Evolutionary conservation across 192 early-diverging fungal species (phyloP).

Genomic region (Allomyces arbusculus): DNA sequence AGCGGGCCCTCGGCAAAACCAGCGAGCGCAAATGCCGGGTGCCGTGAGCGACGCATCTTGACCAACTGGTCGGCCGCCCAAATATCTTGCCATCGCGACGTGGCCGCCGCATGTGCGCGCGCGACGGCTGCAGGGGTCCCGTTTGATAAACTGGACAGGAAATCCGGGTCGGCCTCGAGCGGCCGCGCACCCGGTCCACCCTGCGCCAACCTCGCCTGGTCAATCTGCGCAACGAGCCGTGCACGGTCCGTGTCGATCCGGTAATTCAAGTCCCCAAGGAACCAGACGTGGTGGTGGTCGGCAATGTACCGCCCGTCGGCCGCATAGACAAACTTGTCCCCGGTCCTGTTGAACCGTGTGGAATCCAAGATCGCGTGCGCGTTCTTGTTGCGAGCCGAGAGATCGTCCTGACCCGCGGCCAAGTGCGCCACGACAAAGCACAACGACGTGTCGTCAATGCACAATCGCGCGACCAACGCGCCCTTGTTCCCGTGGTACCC

Average conservation of each 20-base stretch:
- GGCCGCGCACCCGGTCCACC: not conserved
- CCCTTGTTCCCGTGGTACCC: conserved; percentile 52
- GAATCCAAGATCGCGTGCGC: conserved; percentile 45
- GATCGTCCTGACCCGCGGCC: conserved; percentile 63
- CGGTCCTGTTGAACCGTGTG: conserved; percentile 19
- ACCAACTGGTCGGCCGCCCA: not conserved
- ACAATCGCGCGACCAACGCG: conserved; percentile 48
- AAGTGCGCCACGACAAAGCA: conserved; percentile 75
- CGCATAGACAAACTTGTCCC: conserved; percentile 38
- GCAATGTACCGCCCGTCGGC: conserved; percentile 74
- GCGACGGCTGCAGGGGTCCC: not conserved
- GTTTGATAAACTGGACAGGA: not conserved
- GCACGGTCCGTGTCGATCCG: conserved; percentile 56
- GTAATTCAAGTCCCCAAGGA: conserved; percentile 92
- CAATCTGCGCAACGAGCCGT: conserved; percentile 24
- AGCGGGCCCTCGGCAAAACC: conserved; percentile 57
- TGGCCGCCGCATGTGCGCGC: not conserved
- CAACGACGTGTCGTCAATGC: conserved; percentile 57
- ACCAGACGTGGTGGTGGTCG: conserved; percentile 53
- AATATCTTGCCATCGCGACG: not conserved
- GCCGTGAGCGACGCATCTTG: conserved; percentile 11
- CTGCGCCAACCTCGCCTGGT: not conserved
- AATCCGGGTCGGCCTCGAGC: not conserved
- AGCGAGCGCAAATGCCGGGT: conserved; percentile 54
- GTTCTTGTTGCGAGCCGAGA: conserved; percentile 51